These are phyloP conservation scores for Magnaporthiopsis poae DNA, from an alignment of 2,329 filamentous ascomycete species.

Conservation along the genomic window DNA sequence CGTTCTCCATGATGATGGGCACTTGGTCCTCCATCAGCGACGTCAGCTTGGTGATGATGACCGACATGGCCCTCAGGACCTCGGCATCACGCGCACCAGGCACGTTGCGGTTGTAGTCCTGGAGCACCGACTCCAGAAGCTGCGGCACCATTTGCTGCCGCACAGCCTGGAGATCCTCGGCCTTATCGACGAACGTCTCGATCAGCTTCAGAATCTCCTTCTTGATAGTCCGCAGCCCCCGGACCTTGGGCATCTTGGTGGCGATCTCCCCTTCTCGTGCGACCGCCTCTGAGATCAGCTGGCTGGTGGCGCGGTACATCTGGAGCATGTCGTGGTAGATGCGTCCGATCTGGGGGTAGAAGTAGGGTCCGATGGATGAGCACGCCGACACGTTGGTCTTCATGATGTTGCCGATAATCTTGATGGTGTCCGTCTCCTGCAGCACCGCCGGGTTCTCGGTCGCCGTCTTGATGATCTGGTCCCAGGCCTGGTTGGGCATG, in stretches of 20 bases:
- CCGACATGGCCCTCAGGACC: conserved; percentile 94
- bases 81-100: conserved; percentile 91
- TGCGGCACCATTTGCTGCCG: conserved; percentile 92
- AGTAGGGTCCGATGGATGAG: conserved; percentile 90
- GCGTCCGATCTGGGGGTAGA: conserved; percentile 92
- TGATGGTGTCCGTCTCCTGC: conserved; percentile 89
- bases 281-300: conserved; percentile 88
- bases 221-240: conserved; percentile 92
- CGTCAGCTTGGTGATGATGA: conserved; percentile 90
- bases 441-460: conserved; percentile 76
- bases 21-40: conserved; percentile 97
- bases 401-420: conserved; percentile 99
- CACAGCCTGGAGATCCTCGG: conserved; percentile 88
- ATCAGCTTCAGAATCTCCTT: conserved; percentile 98
- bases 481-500: conserved; percentile 88
- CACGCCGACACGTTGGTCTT: conserved; percentile 99
- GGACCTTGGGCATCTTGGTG: conserved; percentile 93
- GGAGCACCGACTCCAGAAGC: conserved; percentile 80
- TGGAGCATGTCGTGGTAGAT: conserved; percentile 98
- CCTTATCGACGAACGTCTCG: conserved; percentile 95
- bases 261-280: conserved; percentile 80
- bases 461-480: conserved; percentile 81
- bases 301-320: conserved; percentile 97
- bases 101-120: conserved; percentile 96
- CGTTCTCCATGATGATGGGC: conserved; percentile 92